phyloP scores from a whole-genome alignment of 441 rosid genomes.

The Gossypium lobatum region DNA sequence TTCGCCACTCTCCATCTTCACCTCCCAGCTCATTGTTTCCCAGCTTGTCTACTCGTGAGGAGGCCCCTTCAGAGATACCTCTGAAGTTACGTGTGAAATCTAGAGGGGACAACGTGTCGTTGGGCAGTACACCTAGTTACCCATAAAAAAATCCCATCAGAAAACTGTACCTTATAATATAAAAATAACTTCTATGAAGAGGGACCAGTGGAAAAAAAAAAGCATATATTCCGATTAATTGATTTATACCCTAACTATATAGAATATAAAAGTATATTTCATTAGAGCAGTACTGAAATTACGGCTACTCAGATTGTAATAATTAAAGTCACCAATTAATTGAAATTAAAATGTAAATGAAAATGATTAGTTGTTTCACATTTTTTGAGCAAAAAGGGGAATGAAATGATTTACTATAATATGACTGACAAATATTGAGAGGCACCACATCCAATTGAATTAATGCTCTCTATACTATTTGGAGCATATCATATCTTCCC shows the following conservation, averaged over 20 bases:
- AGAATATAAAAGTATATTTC: not conserved
- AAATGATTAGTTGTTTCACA: not conserved
- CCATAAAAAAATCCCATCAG: no score
- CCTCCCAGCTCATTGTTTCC: no score
- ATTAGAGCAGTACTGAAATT: not conserved
- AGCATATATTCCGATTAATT: not conserved
- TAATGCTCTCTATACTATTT: no score
- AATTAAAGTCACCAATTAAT: not conserved
- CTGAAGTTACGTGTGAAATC: no score
- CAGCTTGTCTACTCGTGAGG: no score
- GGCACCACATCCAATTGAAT: not conserved
- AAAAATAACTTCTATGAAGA: no score
- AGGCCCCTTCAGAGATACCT: no score
- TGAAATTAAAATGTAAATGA: not conserved
- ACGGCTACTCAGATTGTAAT: not conserved
- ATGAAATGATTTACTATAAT: not conserved
- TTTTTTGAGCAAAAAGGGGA: not conserved
- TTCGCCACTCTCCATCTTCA: no score
- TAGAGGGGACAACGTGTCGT: fast-evolving
- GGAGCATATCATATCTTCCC: no score
- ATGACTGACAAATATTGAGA: not conserved
- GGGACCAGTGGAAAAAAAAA: no score
- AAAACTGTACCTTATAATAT: no score
- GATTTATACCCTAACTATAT: not conserved
- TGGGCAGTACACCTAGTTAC: no score